These are phyloP conservation scores for Neonectria ditissima DNA, from an alignment of 2,329 filamentous ascomycete species.

Conservation along the genomic window DNA sequence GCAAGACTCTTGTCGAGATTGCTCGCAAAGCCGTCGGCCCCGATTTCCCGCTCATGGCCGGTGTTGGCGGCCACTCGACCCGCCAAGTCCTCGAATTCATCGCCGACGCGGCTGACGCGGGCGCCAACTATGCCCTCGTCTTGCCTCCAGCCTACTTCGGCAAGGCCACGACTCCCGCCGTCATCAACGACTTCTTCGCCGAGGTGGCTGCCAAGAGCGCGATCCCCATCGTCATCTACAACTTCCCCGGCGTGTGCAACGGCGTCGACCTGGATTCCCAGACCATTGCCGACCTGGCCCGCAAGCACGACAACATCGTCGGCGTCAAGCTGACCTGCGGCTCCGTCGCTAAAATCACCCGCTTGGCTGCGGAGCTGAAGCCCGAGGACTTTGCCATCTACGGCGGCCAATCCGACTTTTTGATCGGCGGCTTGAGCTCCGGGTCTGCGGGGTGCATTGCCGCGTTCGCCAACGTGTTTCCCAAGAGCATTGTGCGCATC, in stretches of 20 bases:
- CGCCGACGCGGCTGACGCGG: conserved; percentile 68
- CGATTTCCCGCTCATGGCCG: conserved; percentile 86
- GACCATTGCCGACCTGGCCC: conserved; percentile 56
- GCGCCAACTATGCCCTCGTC: conserved; percentile 71
- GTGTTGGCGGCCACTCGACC: conserved; percentile 73
- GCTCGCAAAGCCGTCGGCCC: conserved; percentile 83
- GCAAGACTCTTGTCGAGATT: conserved; percentile 64
- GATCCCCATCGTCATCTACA: conserved; percentile 74
- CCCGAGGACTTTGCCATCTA: conserved; percentile 72
- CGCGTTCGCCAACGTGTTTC: conserved; percentile 72
- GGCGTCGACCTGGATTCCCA: conserved; percentile 77
- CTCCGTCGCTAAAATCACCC: conserved; percentile 76
- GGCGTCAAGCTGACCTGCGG: conserved; percentile 80
- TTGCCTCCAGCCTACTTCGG: conserved; percentile 75
- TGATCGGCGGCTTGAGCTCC: conserved; percentile 70
- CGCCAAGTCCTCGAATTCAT: conserved; percentile 72
- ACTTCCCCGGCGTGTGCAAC: conserved; percentile 76
- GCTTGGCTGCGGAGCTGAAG: conserved; percentile 64
- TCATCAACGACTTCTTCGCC: conserved; percentile 70
- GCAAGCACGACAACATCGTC: conserved; percentile 66
- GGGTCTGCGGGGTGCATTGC: conserved; percentile 72
- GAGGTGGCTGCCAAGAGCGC: conserved; percentile 64
- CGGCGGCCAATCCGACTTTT: conserved; percentile 79
- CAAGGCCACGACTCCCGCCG: conserved; percentile 68
- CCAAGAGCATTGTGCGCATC: conserved; percentile 67